These are phyloP conservation scores for Candida multigemmis DNA, from an alignment of 805 yeast genomes.

Conservation along the genomic window DNA sequence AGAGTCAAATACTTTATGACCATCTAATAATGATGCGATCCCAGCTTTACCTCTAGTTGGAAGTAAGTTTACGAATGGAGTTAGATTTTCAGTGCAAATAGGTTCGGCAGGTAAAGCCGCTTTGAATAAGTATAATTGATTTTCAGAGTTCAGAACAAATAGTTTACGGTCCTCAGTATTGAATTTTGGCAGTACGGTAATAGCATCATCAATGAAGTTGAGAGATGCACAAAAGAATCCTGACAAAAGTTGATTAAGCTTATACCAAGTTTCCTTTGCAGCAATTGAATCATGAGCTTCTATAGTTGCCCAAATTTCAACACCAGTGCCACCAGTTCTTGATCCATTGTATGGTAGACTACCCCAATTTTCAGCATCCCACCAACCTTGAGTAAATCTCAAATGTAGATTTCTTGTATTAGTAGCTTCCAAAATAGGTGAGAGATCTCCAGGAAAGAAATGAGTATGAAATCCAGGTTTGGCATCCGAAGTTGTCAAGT, in stretches of 20 bases:
- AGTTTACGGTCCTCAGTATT: conserved; percentile 11
- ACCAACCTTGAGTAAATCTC: conserved; percentile 89
- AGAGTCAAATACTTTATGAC: conserved; percentile 84
- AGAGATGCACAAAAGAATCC: conserved; percentile 94
- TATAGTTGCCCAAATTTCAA: conserved; percentile 83
- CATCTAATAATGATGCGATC: conserved; percentile 73
- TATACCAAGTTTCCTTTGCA: conserved; percentile 62
- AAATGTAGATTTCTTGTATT: conserved; percentile 70
- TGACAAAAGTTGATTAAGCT: conserved; percentile 65
- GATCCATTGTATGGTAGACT: conserved; percentile 63
- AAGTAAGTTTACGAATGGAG: conserved; percentile 82
- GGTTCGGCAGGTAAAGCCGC: conserved; percentile 94
- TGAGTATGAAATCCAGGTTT: conserved; percentile 37
- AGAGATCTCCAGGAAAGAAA: conserved; percentile 72
- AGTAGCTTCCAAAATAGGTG: conserved; percentile 63
- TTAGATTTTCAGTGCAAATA: conserved; percentile 90
- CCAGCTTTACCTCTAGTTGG: conserved; percentile 94
- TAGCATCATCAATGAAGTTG: conserved; percentile 73
- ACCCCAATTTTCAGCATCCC: conserved; percentile 90
- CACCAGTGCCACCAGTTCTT: conserved; percentile 87
- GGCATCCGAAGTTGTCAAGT: conserved; percentile 1
- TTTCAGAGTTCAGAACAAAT: conserved; percentile 7
- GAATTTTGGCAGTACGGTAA: conserved; percentile 53
- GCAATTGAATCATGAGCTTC: conserved; percentile 48
- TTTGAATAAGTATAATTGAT: conserved; percentile 49